Evolutionary conservation across 106 monocot species (phyloP).

Genomic region (Platanthera guangdongensis): DNA sequence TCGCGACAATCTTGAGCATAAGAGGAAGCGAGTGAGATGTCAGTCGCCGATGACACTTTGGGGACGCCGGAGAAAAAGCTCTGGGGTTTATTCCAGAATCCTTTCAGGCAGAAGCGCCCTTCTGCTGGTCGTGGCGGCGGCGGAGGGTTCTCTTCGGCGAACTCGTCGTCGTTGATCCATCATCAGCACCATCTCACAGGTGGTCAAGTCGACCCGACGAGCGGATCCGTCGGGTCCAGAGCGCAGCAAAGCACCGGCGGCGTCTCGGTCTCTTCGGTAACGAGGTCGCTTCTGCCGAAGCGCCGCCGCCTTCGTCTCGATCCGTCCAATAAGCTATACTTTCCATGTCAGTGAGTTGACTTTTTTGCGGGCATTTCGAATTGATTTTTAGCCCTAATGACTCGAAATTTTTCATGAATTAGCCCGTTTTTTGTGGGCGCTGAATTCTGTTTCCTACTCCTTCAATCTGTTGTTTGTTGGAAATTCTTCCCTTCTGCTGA

Average conservation of each 20-base stretch:
- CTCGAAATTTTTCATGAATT: background rate
- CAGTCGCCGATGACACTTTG: background rate
- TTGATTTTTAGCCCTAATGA: background rate
- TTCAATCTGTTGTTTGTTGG: background rate
- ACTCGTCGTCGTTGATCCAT: slow-evolving; percentile 23
- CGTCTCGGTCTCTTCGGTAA: slow-evolving; percentile 16
- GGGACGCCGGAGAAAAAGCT: slow-evolving; percentile 3
- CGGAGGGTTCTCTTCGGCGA: background rate
- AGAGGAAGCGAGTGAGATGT: background rate
- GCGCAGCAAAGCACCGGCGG: slow-evolving; percentile 3
- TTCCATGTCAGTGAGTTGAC: slow-evolving; percentile 21
- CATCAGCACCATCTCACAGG: slow-evolving; percentile 2
- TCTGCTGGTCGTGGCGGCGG: background rate
- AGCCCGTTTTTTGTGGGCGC: background rate
- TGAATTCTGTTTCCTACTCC: background rate
- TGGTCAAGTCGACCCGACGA: background rate
- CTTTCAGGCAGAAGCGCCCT: slow-evolving; percentile 14
- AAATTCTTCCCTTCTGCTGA: background rate
- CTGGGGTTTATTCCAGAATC: slow-evolving; percentile 29
- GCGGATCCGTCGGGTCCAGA: background rate
- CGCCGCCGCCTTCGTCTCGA: slow-evolving; percentile 25
- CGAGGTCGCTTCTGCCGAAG: slow-evolving; percentile 20
- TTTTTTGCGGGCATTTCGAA: background rate
- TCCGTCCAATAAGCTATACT: slow-evolving; percentile 32
- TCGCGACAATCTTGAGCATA: background rate